Evolutionary conservation across 345 rosid genomes (phyloP).

Genomic region (Aquilaria sinensis): DNA sequence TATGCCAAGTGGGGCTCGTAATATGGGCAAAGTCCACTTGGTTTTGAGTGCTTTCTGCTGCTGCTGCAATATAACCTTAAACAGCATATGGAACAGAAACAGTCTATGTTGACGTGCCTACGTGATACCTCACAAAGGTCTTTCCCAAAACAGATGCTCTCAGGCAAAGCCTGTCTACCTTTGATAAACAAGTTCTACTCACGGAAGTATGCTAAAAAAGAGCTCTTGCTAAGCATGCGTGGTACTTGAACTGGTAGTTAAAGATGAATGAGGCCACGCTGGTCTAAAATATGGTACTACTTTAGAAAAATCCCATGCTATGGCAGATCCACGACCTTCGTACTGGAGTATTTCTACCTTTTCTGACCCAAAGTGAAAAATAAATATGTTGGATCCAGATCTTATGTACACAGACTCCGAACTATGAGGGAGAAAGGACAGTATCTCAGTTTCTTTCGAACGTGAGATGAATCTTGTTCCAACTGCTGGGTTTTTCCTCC

Average conservation of each 20-base stretch:
- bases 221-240: neutral
- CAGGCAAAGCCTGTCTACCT: neutral
- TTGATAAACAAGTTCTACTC: neutral
- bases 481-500: constrained; percentile 38
- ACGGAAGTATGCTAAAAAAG: neutral
- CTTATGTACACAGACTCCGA: constrained; percentile 39
- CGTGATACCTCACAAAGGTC: no score
- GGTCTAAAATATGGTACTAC: constrained; percentile 47
- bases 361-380: constrained; percentile 14
- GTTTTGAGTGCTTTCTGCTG: neutral
- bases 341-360: constrained; percentile 35
- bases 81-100: neutral
- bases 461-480: constrained; percentile 19
- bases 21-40: neutral
- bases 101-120: no score
- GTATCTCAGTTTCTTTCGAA: constrained; percentile 44
- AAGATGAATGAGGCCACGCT: constrained; percentile 43
- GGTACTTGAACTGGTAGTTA: constrained; percentile 3
- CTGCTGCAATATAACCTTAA: neutral
- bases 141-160: no score
- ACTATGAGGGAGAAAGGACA: constrained; percentile 34
- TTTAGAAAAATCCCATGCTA: constrained; percentile 44
- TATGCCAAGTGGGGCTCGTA: neutral
- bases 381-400: constrained; percentile 34
- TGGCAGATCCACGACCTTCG: constrained; percentile 40